A percentile compares a stretch with the other conserved stretches of the same genome.
Conservation (phyloP, 331 rosid genomes). For the Pyracantha coccinea region DNA sequence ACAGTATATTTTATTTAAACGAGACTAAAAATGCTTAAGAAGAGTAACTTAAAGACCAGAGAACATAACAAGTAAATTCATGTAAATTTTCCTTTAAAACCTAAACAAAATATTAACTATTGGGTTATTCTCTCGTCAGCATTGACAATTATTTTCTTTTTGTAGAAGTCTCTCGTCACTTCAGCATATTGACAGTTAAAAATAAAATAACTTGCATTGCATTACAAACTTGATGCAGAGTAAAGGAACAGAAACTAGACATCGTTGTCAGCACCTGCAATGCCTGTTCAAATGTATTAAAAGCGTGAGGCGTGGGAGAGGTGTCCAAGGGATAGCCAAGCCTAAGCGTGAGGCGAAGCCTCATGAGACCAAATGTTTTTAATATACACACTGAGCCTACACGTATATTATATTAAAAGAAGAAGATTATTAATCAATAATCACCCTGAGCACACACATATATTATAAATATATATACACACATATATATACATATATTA, state of each 20-base stretch:
- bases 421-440: no score
- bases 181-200: neutral
- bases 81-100: neutral
- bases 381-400: no score
- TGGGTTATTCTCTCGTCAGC: neutral
- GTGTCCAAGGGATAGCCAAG: no score
- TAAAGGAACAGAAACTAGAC: constrained; percentile 6
- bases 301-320: no score
- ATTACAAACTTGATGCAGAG: neutral
- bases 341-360: no score
- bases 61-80: neutral
- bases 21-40: neutral
- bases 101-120: neutral
- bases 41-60: neutral
- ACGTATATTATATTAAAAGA: no score
- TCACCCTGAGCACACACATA: no score
- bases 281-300: constrained; percentile 31
- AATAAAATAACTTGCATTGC: neutral
- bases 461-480: no score
- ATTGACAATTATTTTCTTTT: neutral
- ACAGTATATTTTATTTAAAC: no score
- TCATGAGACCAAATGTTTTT: no score
- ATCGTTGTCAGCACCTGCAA: constrained; percentile 42
- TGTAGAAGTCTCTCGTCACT: neutral
- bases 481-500: no score